Evolutionary conservation across 768 basidiomycete genomes (phyloP).

Genomic region (Thelephora aurantiotincta): DNA sequence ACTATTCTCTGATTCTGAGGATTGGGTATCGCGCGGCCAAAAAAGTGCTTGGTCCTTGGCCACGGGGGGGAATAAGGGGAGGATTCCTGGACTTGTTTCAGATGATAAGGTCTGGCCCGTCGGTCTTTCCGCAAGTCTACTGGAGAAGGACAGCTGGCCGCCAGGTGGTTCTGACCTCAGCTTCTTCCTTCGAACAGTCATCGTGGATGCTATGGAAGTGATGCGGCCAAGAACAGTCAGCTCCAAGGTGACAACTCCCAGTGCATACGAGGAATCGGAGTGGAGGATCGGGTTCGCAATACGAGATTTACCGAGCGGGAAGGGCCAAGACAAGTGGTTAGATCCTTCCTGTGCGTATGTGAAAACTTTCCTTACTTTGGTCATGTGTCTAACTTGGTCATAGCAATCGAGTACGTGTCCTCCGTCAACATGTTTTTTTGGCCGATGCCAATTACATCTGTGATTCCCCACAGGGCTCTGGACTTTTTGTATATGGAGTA

Average conservation of each 20-base stretch:
- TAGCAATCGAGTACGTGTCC: slow-evolving; percentile 34
- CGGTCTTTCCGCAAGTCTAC: slow-evolving; percentile 60
- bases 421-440: neutral
- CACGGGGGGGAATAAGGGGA: no score
- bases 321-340: slow-evolving; percentile 62
- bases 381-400: slow-evolving; percentile 11
- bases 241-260: neutral
- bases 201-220: slow-evolving; percentile 61
- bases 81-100: slow-evolving; percentile 3
- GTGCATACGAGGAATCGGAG: slow-evolving; percentile 46
- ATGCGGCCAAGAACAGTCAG: neutral
- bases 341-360: slow-evolving; percentile 65
- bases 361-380: slow-evolving; percentile 6
- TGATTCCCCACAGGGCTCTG: slow-evolving; percentile 40
- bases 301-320: slow-evolving; percentile 49
- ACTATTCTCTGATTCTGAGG: slow-evolving; percentile 64
- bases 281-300: slow-evolving; percentile 77
- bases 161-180: slow-evolving; percentile 78
- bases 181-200: slow-evolving; percentile 70
- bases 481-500: slow-evolving; percentile 89
- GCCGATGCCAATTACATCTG: neutral
- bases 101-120: slow-evolving; percentile 34
- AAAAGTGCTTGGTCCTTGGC: neutral
- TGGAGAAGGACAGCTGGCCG: slow-evolving; percentile 70
- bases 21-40: slow-evolving; percentile 12